Percentiles rank a stretch among this genome's conserved stretches.
Conservation (phyloP, 805 yeast genomes). For the Saturnispora ahearnii region DNA sequence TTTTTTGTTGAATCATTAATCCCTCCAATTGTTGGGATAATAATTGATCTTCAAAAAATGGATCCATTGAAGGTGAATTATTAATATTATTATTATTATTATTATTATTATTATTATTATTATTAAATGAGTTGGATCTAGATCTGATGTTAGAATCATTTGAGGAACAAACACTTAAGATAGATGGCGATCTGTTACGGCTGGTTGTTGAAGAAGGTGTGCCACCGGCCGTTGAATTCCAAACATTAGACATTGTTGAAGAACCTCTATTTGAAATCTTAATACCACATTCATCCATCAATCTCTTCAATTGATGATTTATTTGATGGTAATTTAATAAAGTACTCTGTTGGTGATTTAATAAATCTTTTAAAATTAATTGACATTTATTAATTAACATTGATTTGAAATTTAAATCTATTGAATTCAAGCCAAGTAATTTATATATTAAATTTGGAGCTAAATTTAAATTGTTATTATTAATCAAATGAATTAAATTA, state of each 20-base stretch:
- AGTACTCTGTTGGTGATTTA: conserved; percentile 37
- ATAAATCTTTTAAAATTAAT: conserved; percentile 45
- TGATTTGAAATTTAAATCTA: conserved; percentile 47
- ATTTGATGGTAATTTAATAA: conserved; percentile 36
- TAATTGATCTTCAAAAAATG: conserved; percentile 17
- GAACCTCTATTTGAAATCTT: conserved; percentile 13
- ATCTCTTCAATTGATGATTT: conserved; percentile 66
- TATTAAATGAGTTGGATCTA: conserved; percentile 4
- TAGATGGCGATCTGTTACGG: conserved; percentile 7
- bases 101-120: conserved; percentile 4
- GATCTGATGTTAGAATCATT: conserved; percentile 1
- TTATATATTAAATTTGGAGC: conserved; percentile 77
- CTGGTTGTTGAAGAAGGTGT: conserved; percentile 6
- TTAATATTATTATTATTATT: conserved; percentile 1
- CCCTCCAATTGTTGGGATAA: conserved; percentile 25
- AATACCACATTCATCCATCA: conserved; percentile 89
- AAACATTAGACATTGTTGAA: conserved; percentile 3
- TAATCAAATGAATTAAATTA: neutral
- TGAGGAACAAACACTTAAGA: neutral
- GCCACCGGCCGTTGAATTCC: neutral
- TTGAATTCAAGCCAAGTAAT: conserved; percentile 61
- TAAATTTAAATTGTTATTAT: neutral
- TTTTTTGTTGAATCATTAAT: conserved; percentile 7
- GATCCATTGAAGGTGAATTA: neutral
- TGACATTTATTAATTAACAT: conserved; percentile 55